Conservation (phyloP, 2,329 filamentous ascomycete species). For the Fusarium pininemorale region DNA sequence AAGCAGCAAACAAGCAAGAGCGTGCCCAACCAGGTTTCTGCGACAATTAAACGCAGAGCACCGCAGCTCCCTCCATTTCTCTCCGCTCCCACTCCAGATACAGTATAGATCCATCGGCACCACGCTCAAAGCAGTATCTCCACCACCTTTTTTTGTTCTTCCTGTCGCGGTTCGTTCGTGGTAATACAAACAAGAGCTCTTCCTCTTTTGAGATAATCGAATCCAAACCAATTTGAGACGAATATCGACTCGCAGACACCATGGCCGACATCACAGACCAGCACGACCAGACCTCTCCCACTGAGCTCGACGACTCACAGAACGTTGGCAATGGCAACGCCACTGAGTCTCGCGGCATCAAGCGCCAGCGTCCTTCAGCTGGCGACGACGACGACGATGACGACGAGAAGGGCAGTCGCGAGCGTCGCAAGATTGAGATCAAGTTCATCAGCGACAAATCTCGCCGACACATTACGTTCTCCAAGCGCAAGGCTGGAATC, state of each 20-base stretch:
- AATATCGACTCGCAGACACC: conserved; percentile 28
- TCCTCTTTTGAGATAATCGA: conserved; percentile 38
- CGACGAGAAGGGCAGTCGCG: conserved; percentile 95
- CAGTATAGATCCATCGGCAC: conserved; percentile 73
- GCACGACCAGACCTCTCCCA: conserved; percentile 78
- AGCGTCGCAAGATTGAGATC: conserved; percentile 99
- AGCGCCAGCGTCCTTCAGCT: conserved; percentile 83
- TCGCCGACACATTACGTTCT: conserved; percentile 98
- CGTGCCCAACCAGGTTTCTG: conserved; percentile 64
- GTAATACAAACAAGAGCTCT: conserved; percentile 51
- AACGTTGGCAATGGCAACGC: conserved; percentile 77
- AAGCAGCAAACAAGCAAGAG: conserved; percentile 48
- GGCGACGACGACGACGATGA: conserved; percentile 97
- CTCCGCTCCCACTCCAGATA: conserved; percentile 67
- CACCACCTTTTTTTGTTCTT: conserved; percentile 64
- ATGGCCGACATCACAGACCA: conserved; percentile 86
- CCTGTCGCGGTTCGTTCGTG: conserved; percentile 43
- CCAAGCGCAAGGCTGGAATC: conserved; percentile 99
- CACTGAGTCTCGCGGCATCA: conserved; percentile 82
- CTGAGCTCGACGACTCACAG: conserved; percentile 77
- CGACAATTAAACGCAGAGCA: conserved; percentile 58
- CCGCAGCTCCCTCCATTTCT: conserved; percentile 55
- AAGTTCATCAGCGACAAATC: conserved; percentile 99
- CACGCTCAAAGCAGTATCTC: conserved; percentile 73
- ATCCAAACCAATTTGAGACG: conserved; percentile 38